Percentiles rank a stretch among this genome's conserved stretches.
phyloP scores from a whole-genome alignment of 2,329 filamentous ascomycete genomes.

The Colletotrichum sp. region DNA sequence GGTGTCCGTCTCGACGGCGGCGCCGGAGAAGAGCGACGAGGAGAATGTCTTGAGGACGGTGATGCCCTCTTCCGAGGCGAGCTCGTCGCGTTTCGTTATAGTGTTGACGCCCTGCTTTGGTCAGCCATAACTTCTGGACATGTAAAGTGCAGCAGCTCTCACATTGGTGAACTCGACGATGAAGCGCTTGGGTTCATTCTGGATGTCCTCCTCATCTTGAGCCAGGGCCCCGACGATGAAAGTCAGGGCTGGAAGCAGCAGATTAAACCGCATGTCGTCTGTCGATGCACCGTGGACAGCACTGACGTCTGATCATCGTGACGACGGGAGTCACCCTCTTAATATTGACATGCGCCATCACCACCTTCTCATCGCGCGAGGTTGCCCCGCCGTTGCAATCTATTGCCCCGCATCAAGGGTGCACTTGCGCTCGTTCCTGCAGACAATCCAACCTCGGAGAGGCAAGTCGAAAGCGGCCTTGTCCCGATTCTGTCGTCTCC shows the following conservation, averaged over 20 bases:
- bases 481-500: background rate
- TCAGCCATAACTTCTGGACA: background rate
- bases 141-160: background rate
- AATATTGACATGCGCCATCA: background rate
- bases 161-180: constrained; percentile 14
- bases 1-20: constrained; percentile 8
- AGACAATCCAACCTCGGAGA: constrained; percentile 4
- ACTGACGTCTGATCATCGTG: background rate
- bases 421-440: background rate
- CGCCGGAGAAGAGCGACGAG: constrained; percentile 17
- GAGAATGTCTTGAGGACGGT: constrained; percentile 10
- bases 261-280: background rate
- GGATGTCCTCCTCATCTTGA: background rate
- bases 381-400: background rate
- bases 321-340: background rate
- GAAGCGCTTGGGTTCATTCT: constrained; percentile 9
- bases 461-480: constrained; percentile 2
- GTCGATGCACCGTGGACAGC: background rate
- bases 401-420: background rate
- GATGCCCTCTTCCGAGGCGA: constrained; percentile 2
- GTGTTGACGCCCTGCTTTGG: background rate
- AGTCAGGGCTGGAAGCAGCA: background rate
- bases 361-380: background rate
- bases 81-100: background rate
- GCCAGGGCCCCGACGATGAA: background rate